A percentile compares a stretch with the other conserved stretches of the same genome.
phyloP scores from a whole-genome alignment of 768 basidiomycete genomes.

The Russula sp. region DNA sequence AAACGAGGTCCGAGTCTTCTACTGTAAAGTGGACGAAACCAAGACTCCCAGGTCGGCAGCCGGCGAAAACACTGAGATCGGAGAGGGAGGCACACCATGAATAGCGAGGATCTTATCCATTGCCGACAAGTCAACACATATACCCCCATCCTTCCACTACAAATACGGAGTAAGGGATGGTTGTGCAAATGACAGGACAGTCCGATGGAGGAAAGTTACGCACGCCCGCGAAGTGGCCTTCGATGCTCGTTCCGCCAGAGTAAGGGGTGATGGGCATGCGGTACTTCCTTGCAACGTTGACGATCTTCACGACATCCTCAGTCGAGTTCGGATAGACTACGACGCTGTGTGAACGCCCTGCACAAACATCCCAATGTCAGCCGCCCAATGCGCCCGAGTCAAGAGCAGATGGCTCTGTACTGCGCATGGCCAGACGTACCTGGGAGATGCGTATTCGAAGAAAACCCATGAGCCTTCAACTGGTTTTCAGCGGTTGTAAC shows the following conservation, averaged over 20 bases:
- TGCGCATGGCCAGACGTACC: conserved; percentile 10
- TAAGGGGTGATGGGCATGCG: conserved; percentile 74
- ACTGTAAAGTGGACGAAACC: conserved; percentile 34
- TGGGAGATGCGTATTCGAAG: conserved; percentile 25
- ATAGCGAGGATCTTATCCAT: conserved; percentile 80
- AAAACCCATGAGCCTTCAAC: conserved; percentile 28
- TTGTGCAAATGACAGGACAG: neutral
- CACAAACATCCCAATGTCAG: neutral
- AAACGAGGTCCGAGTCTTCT: conserved; percentile 65
- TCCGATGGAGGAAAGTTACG: conserved; percentile 25
- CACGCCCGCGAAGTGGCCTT: conserved; percentile 69
- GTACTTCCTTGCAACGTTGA: conserved; percentile 68
- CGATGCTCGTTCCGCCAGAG: conserved; percentile 76
- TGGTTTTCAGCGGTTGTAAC: conserved; percentile 26
- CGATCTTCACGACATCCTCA: conserved; percentile 75
- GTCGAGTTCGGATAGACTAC: conserved; percentile 63
- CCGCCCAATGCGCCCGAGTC: neutral
- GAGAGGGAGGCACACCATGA: conserved; percentile 44
- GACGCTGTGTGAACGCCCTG: conserved; percentile 47
- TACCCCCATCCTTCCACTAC: conserved; percentile 44
- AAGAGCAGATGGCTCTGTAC: neutral
- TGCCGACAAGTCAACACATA: conserved; percentile 69
- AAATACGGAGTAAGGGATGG: neutral
- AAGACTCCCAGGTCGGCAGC: neutral
- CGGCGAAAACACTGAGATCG: neutral